Conservation (phyloP, 2,329 filamentous ascomycete genomes). For the Trichoderma guizhouense region DNA sequence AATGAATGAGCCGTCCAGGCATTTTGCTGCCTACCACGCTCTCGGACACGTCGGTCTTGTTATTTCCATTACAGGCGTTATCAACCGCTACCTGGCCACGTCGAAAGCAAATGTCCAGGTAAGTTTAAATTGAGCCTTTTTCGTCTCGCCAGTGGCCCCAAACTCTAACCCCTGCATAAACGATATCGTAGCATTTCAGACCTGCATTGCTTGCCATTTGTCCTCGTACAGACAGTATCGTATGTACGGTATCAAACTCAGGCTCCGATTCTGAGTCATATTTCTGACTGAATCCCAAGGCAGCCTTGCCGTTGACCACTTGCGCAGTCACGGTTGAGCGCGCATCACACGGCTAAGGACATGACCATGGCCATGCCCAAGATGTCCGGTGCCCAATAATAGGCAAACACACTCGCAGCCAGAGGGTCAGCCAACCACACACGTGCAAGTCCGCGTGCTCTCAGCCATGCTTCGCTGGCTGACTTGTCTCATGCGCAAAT, state of each 20-base stretch:
- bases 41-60: background rate
- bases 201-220: background rate
- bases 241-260: background rate
- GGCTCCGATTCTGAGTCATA: background rate
- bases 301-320: background rate
- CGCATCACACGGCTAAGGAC: background rate
- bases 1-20: background rate
- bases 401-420: background rate
- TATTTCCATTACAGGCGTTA: background rate
- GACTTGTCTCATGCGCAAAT: constrained; percentile 10
- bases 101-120: background rate
- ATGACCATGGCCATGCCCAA: background rate
- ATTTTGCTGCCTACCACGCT: background rate
- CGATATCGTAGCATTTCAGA: background rate
- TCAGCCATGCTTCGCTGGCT: constrained; percentile 5
- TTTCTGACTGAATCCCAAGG: background rate
- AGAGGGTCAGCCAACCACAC: constrained; percentile 10
- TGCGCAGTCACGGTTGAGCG: background rate
- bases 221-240: background rate
- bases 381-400: background rate
- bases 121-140: background rate
- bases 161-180: background rate
- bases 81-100: background rate
- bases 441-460: constrained; percentile 13
- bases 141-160: background rate